phyloP scores from a whole-genome alignment of 2,329 filamentous ascomycete species.

The Didymella exigua region DNA sequence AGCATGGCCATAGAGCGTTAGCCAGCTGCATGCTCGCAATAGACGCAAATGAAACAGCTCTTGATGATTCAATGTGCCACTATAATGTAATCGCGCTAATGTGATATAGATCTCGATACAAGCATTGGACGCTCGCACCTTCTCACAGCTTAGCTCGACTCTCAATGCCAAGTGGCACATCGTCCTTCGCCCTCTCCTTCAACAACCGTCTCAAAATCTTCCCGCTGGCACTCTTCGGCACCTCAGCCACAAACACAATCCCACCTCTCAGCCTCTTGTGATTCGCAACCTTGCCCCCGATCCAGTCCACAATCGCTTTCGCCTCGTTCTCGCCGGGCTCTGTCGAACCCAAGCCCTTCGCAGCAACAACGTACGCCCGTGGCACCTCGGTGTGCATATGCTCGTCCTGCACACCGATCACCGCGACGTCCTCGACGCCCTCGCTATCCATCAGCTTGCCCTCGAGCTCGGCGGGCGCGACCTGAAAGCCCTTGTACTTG shows the following conservation, averaged over 20 bases:
- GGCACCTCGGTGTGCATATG: conserved; percentile 37
- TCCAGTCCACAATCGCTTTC: conserved; percentile 24
- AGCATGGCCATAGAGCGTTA: conserved; percentile 8
- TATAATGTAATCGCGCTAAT: background rate
- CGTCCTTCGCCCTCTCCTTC: conserved; percentile 27
- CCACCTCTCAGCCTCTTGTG: conserved; percentile 39
- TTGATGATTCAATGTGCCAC: background rate
- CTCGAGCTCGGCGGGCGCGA: conserved; percentile 38
- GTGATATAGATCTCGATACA: background rate
- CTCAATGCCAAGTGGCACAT: conserved; percentile 23
- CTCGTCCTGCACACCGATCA: conserved; percentile 36
- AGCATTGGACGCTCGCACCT: background rate
- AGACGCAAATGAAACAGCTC: background rate
- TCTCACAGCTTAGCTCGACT: conserved; percentile 22
- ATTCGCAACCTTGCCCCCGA: conserved; percentile 31
- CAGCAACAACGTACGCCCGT: conserved; percentile 36
- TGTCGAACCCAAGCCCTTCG: background rate
- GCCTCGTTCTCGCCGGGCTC: conserved; percentile 24
- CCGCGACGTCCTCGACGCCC: conserved; percentile 33
- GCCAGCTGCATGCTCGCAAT: conserved; percentile 7
- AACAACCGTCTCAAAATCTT: conserved; percentile 52
- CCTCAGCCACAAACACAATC: conserved; percentile 53
- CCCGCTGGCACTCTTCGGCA: conserved; percentile 55
- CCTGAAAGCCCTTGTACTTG: conserved; percentile 42
- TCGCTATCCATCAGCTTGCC: conserved; percentile 35